Base-by-base conservation (phyloP, 2,329 filamentous ascomycete species). In the Aspergillus sojae region DNA sequence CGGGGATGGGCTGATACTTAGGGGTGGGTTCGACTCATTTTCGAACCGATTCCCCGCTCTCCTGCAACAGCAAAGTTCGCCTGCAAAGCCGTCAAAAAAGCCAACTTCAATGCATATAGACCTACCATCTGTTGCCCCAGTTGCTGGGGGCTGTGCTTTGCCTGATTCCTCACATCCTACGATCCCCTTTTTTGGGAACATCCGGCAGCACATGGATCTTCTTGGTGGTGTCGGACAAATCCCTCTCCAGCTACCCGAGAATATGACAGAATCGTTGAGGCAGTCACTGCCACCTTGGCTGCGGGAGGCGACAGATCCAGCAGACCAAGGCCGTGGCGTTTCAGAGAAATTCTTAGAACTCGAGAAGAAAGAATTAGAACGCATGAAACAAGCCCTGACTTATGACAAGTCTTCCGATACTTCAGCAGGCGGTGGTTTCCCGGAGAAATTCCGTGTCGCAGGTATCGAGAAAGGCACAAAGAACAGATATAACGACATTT, bases 401-500 rank as follows among this genome's bases (percentile, higher is more conserved):
- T 84, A 84, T 10, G 83, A 86, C 26, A 87, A 89, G 19, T 80
- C 82, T 28, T 89, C 86, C 69, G 84, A 84, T 9, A 81, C 82
- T 1, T 79, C 81, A 26, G 64, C 81, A 26, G 64, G 73, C 0
- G 73, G 84, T 1, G 69, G 77, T 0, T 73, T 79, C 1, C 75
- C 81, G 43, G 78, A 79, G 26, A 75, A 69, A 54, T 86, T 96
- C 9, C 90, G 92, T 70, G 88, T 99, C 58, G 95, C 92, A 0
- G 95, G 95, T 9, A 91, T 99, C 34, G 95, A 99, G 73, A 95
- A 97, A 77, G 95, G 95, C 9, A 88, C 85, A 21, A 98, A 98
- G 82, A 99, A 99, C 71, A 88, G 95, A 10, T 99, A 99, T 82
- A 98, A 97, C 81, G 96, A 97, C 70, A 97, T 98, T 61, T 89